A percentile compares a stretch with the other conserved stretches of the same genome.
These are phyloP conservation scores for Nectriaceae sp. DNA, from an alignment of 2,329 filamentous ascomycete species.

Conservation along the genomic window DNA sequence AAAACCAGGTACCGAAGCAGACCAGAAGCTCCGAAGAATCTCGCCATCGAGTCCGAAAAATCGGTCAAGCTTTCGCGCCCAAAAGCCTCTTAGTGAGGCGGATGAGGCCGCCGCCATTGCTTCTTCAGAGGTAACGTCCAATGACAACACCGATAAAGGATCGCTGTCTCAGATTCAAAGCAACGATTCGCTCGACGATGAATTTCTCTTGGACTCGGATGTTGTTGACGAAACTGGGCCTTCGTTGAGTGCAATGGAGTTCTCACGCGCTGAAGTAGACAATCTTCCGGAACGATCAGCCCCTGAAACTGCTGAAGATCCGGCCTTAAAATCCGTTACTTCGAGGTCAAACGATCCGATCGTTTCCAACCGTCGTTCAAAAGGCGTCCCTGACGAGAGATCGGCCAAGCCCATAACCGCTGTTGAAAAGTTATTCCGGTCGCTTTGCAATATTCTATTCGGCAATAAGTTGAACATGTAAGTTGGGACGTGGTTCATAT, in stretches of 20 bases:
- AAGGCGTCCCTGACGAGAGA: no score
- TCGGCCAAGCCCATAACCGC: no score
- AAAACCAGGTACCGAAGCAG: conserved; percentile 20
- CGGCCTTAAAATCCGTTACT: no score
- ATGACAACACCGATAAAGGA: conserved; percentile 12
- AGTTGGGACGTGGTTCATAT: no score
- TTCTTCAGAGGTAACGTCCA: conserved; percentile 19
- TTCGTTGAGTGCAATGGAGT: background rate
- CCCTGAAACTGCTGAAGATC: background rate
- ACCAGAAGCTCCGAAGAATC: conserved; percentile 16
- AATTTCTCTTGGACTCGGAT: conserved; percentile 2
- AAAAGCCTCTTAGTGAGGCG: conserved; percentile 37
- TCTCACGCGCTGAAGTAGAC: background rate
- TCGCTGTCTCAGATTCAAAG: conserved; percentile 18
- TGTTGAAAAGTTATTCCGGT: background rate
- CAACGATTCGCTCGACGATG: conserved; percentile 9
- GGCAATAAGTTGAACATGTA: conserved; percentile 20
- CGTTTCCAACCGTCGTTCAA: no score
- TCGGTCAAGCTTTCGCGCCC: conserved; percentile 14
- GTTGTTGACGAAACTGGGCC: background rate
- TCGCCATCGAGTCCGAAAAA: conserved; percentile 25
- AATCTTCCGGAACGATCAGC: background rate
- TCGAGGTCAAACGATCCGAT: no score
- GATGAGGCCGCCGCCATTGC: conserved; percentile 43
- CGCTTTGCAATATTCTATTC: background rate